Base-by-base conservation (phyloP, 2,329 filamentous ascomycete genomes). In the Septoria linicola region DNA sequence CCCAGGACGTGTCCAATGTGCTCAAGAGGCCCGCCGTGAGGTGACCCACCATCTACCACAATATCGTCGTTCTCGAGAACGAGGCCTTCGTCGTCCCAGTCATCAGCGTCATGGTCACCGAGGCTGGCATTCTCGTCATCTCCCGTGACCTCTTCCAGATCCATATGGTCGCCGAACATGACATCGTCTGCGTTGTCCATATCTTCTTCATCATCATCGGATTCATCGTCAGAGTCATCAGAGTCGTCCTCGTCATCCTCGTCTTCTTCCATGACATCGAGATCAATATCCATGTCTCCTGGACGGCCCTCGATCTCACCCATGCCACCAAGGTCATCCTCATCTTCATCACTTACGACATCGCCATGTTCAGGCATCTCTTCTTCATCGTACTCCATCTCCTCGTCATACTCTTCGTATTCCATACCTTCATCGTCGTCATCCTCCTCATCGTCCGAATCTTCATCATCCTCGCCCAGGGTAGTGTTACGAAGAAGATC, bases 401-500 rank as follows among this genome's bases (percentile, higher is more conserved):
- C 92, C 31, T 96, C 83, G 17, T 80, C 89, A 61, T 89, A 92
- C 53, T 91, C 89, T 54, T 93, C 90, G 43, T 90, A 88, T 61
- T 96, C 95, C 88, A 96, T 93, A 62, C 93, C 89, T 61, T 92
- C 88, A 49, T 91, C 87, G 40, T 90, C 89, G 54, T 82, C 78
- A 55, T 72, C 67, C 41, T 70, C 72, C 17, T 76, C 72, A 39
- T 75, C 84, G 51, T 88, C 83, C 53, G 85, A 85, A 13, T 88
- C 89, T 42, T 89, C 90, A 57, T 92, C 89, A 54, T 88, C 85
- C 54, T 90, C 86, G 51, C 93, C 92, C 17, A 99, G 77, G 1
- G 95, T 89, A 1, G 93, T 97, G 70, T 97, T 96, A 46, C 95
- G 87, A 74, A 96, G 97, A 16, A 99, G 79, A 72, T 99, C 93